Percentiles rank a stretch among this genome's conserved stretches.
phyloP scores from a whole-genome alignment of 2,329 filamentous ascomycete genomes.

The Bipolaris zeicola region DNA sequence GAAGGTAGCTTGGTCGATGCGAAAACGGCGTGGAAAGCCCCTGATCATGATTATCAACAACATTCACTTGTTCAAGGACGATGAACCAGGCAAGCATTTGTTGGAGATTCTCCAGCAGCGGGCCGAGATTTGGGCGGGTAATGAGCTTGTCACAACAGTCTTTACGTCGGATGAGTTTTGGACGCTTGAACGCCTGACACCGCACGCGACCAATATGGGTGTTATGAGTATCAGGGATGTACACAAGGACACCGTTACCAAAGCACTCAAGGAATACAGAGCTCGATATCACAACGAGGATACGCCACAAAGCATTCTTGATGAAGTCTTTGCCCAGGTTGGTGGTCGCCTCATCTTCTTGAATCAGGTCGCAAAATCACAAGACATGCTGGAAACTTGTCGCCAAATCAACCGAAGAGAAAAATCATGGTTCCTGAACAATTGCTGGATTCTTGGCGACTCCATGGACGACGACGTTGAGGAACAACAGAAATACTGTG shows the following conservation, averaged over 20 bases:
- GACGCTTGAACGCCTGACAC: constrained; percentile 93
- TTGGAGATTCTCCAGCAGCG: constrained; percentile 93
- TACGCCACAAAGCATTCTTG: constrained; percentile 62
- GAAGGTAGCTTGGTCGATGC: constrained; percentile 80
- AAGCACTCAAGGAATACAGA: constrained; percentile 77
- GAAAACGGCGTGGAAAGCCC: constrained; percentile 67
- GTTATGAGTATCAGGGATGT: constrained; percentile 84
- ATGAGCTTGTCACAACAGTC: constrained; percentile 85
- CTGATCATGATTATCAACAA: constrained; percentile 91
- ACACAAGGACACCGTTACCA: constrained; percentile 73
- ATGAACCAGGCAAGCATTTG: constrained; percentile 86
- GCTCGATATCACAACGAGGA: constrained; percentile 72
- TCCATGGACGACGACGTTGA: constrained; percentile 96
- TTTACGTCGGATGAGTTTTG: constrained; percentile 98
- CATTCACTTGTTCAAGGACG: constrained; percentile 85
- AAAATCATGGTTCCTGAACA: constrained; percentile 80
- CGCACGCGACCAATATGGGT: constrained; percentile 90
- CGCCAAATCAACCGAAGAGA: constrained; percentile 71
- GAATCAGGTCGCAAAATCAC: constrained; percentile 81
- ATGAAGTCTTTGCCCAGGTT: constrained; percentile 83
- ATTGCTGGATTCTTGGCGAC: constrained; percentile 73
- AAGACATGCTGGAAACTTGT: constrained; percentile 81
- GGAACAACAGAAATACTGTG: constrained; percentile 93
- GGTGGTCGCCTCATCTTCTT: constrained; percentile 88
- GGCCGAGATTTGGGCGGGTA: constrained; percentile 93